Base-by-base conservation (phyloP, 2,329 filamentous ascomycete genomes). In the Fusarium denticulatum region DNA sequence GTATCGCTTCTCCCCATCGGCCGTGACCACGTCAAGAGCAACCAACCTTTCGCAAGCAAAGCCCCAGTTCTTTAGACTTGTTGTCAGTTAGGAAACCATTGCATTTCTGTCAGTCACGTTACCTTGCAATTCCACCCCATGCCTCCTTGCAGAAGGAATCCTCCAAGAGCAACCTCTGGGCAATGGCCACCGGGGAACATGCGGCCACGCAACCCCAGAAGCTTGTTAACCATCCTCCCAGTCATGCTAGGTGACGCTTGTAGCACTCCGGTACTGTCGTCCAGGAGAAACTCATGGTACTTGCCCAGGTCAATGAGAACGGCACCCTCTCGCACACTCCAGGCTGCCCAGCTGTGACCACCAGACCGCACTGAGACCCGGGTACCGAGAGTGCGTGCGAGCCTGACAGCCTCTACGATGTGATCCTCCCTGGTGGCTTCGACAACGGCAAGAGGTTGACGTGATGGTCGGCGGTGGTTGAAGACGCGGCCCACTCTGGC, bases 111-210 rank as follows among this genome's bases (percentile, higher is more conserved):
- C 20, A 13, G 2, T 8, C 15, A 12, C 2, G 0, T 40, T 52
- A 60, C 57, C 57, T 60, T 60, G 22, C 43, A 60, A 8, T 60
- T 50, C 57, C 57, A 60, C 1, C 57, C 43, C 34, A 60, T 60
- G 5, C 43, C 43, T 15, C 57, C 57, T 2, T 60, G 57, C 2
- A 52, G 26, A 32, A 60, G 34, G 4, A 60, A 60, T 2, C 57
- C 57, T 1, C 43, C 43, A 52, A 60, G 43, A 32, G 43, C 43
- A 52, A 52, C 57, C 26, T 52, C 49, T 16, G 49, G 49, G 32
- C 49, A 52, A 22, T 52, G 49, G 3, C 49, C 49, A 4, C 49
- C 49, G 0, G 49, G 49, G 3, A 52, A 52, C n/a, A 52, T 37
- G 5, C n/a, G 32, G 3, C 32, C 49, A 0, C 16, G n/a, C 2